phyloP scores from a whole-genome alignment of 2,329 filamentous ascomycete species.

The Penicillium sp. region DNA sequence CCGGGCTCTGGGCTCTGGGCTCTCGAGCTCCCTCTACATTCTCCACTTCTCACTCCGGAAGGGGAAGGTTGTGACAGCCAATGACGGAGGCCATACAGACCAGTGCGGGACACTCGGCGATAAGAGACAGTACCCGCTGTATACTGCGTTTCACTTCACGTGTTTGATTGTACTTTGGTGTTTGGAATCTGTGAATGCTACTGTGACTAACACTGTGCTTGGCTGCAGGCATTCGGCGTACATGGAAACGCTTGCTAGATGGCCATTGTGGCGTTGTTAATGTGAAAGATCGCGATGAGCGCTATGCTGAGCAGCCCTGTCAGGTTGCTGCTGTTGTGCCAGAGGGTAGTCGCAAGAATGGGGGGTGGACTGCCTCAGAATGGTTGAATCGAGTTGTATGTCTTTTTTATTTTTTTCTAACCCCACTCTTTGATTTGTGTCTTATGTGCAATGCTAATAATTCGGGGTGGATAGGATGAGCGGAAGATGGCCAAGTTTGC shows the following conservation, averaged over 20 bases:
- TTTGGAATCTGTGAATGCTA: neutral
- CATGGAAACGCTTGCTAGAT: conserved; percentile 78
- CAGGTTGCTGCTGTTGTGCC: conserved; percentile 84
- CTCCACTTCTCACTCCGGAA: conserved; percentile 31
- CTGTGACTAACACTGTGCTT: neutral
- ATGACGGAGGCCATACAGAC: conserved; percentile 16
- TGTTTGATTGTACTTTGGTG: neutral
- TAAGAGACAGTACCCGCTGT: neutral
- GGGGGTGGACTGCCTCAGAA: conserved; percentile 45
- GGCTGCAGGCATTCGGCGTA: conserved; percentile 62
- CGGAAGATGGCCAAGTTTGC: conserved; percentile 87
- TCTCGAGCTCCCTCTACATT: conserved; percentile 14
- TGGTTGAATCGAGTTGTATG: conserved; percentile 46
- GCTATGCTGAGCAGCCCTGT: conserved; percentile 74
- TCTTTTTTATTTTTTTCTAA: neutral
- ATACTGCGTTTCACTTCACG: neutral
- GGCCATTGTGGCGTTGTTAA: conserved; percentile 78
- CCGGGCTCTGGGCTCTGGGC: neutral
- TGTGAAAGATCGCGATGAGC: conserved; percentile 59
- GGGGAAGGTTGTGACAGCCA: conserved; percentile 32
- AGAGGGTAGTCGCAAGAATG: conserved; percentile 46
- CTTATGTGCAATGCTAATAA: neutral
- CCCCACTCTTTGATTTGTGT: neutral
- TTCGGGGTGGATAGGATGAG: conserved; percentile 50
- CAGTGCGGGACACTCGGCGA: neutral